These are phyloP conservation scores for Alternaria novae-zelandiae DNA, from an alignment of 2,329 filamentous ascomycete genomes.

Conservation along the genomic window DNA sequence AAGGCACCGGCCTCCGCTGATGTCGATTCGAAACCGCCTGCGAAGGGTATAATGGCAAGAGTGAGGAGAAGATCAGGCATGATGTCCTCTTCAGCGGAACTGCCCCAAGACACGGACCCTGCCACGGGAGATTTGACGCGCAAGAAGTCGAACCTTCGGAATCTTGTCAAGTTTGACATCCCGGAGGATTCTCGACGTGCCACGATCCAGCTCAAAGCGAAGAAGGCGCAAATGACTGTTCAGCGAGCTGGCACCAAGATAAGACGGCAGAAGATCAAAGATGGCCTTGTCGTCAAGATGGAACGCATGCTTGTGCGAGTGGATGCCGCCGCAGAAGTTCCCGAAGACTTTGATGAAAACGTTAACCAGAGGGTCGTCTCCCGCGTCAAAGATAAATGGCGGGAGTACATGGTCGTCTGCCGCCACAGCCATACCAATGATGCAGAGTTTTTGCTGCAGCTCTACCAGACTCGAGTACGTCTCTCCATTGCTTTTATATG, in stretches of 20 bases:
- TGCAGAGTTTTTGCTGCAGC: conserved; percentile 62
- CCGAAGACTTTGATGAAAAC: conserved; percentile 69
- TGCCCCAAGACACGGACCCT: conserved; percentile 3
- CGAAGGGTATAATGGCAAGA: conserved; percentile 39
- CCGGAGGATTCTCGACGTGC: conserved; percentile 49
- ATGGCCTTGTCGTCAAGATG: conserved; percentile 70
- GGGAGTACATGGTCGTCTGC: conserved; percentile 68
- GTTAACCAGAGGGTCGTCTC: conserved; percentile 65
- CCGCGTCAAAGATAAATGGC: conserved; percentile 67
- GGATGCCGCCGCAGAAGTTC: conserved; percentile 61
- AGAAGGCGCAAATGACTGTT: conserved; percentile 48
- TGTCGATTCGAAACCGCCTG: conserved; percentile 22
- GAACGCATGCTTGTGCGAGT: conserved; percentile 72
- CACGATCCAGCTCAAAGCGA: conserved; percentile 48
- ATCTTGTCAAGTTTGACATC: conserved; percentile 52
- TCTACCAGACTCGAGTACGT: conserved; percentile 64
- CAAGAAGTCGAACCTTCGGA: conserved; percentile 39
- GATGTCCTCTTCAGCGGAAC: conserved; percentile 19
- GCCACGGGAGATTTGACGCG: conserved; percentile 23
- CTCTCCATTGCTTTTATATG: fast-evolving
- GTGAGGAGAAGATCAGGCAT: conserved; percentile 37
- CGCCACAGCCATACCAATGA: conserved; percentile 62
- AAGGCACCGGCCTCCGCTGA: conserved; percentile 34
- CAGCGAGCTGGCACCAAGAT: conserved; percentile 44
- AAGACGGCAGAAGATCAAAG: conserved; percentile 51